These are phyloP conservation scores for Gynandropsis gynandra DNA, from an alignment of 345 rosid genomes.

Conservation along the genomic window DNA sequence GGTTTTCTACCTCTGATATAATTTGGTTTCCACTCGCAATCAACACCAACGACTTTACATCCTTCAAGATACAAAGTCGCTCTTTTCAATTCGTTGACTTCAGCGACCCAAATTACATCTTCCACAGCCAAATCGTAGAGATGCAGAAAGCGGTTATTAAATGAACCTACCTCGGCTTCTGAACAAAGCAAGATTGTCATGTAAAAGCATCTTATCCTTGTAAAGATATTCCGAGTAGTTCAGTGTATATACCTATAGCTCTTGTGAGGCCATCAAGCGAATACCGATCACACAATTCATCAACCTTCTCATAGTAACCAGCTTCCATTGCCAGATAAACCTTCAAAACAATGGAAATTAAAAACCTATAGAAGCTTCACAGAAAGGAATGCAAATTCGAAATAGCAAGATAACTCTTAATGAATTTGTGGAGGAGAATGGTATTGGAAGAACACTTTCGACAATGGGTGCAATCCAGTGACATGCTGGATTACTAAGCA, in stretches of 20 bases:
- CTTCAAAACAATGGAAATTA: conserved; percentile 27
- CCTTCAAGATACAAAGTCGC: conserved; percentile 57
- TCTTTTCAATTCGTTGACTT: conserved; percentile 38
- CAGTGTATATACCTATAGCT: conserved; percentile 37
- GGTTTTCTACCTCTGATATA: conserved; percentile 60
- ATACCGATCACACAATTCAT: conserved; percentile 71
- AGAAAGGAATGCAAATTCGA: too few relatives aligned
- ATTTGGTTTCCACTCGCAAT: conserved; percentile 98
- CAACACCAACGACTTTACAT: conserved; percentile 75
- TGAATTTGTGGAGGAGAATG: too few relatives aligned
- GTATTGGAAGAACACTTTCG: conserved; percentile 5
- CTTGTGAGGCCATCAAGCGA: conserved; percentile 69
- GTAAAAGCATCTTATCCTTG: conserved; percentile 10
- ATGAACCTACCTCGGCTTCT: conserved; percentile 46
- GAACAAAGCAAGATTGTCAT: conserved; percentile 18
- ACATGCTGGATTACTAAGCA: background rate
- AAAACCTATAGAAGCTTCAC: too few relatives aligned
- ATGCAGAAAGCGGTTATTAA: conserved; percentile 40
- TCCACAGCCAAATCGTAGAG: conserved; percentile 59
- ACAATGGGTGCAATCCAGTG: too few relatives aligned
- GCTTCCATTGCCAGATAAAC: conserved; percentile 98
- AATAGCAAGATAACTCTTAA: too few relatives aligned
- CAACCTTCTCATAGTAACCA: conserved; percentile 88
- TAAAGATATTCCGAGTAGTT: background rate
- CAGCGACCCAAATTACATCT: conserved; percentile 76